Evolutionary conservation across 495 filamentous ascomycete species (phyloP).

Genomic region (Penicillium fimorum): DNA sequence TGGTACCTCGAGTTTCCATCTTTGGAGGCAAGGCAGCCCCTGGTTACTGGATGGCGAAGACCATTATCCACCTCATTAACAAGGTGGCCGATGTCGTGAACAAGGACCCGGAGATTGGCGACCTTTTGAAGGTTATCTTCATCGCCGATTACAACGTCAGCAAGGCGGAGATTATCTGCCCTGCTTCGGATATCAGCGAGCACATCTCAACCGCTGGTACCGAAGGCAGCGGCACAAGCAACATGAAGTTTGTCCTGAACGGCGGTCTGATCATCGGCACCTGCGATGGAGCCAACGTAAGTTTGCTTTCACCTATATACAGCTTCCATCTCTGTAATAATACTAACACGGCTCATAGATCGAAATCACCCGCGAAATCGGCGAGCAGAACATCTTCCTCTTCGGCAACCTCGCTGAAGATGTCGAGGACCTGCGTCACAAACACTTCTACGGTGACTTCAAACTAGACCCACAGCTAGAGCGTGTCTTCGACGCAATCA

Average conservation of each 20-base stretch:
- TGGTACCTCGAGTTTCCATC: constrained; percentile 89
- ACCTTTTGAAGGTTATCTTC: constrained; percentile 95
- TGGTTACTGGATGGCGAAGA: constrained; percentile 99
- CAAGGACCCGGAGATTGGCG: constrained; percentile 84
- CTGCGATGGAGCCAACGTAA: constrained; percentile 94
- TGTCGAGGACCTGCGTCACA: constrained; percentile 92
- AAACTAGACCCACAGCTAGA: constrained; percentile 70
- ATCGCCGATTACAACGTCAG: constrained; percentile 98
- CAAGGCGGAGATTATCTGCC: constrained; percentile 95
- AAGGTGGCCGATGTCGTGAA: constrained; percentile 90
- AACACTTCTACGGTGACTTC: constrained; percentile 79
- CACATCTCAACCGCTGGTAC: constrained; percentile 98
- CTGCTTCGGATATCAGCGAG: constrained; percentile 94
- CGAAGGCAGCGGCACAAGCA: constrained; percentile 68
- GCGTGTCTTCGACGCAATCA: constrained; percentile 81
- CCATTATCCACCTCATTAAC: constrained; percentile 95
- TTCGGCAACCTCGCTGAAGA: constrained; percentile 96
- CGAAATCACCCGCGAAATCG: constrained; percentile 96
- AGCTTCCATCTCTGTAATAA: background rate
- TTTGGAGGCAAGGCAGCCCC: constrained; percentile 98
- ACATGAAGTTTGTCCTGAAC: constrained; percentile 99
- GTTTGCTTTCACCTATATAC: constrained; percentile 27
- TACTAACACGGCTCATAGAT: constrained; percentile 55
- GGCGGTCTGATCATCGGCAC: constrained; percentile 97
- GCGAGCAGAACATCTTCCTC: constrained; percentile 95